phyloP scores from a whole-genome alignment of 139 green algal species.

The Chlorella sp. region DNA sequence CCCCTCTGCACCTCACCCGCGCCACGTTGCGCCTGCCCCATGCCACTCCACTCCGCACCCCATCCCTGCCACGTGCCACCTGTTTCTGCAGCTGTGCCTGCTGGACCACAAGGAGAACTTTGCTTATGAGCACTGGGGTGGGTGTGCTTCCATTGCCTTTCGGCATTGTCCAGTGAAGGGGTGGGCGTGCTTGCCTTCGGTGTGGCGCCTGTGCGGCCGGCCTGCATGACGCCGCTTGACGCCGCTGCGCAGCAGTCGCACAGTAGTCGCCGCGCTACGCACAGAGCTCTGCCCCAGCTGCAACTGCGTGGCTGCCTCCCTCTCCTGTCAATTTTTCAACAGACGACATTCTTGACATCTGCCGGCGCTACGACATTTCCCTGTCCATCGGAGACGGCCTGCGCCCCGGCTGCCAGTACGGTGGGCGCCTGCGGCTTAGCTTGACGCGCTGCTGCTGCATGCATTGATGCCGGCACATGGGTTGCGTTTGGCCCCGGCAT shows the following conservation, averaged over 20 bases:
- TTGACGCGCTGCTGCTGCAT: background rate
- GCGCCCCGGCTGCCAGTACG: conserved; percentile 87
- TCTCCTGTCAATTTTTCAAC: too few species aligned
- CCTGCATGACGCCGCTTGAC: too few species aligned
- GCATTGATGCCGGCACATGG: background rate
- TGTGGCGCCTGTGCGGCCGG: too few species aligned
- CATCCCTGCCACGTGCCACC: background rate
- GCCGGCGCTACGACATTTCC: conserved; percentile 85
- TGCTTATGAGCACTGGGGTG: conserved; percentile 93
- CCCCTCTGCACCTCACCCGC: too few species aligned
- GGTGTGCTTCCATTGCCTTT: too few species aligned
- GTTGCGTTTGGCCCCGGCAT: background rate
- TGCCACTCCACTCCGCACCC: background rate
- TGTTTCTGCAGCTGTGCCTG: conserved; percentile 74
- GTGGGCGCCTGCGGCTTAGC: conserved; percentile 24
- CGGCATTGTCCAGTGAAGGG: too few species aligned
- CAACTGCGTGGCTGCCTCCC: too few species aligned
- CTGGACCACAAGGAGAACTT: conserved; percentile 97
- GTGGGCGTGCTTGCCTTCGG: too few species aligned
- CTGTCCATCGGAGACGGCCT: conserved; percentile 94
- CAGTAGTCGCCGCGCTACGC: too few species aligned
- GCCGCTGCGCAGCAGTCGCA: too few species aligned
- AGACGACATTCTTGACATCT: conserved; percentile 99
- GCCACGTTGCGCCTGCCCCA: background rate
- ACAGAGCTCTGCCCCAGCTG: too few species aligned